Conservation (phyloP, 1,139 yeast genomes). For the Diutina rugosa region DNA sequence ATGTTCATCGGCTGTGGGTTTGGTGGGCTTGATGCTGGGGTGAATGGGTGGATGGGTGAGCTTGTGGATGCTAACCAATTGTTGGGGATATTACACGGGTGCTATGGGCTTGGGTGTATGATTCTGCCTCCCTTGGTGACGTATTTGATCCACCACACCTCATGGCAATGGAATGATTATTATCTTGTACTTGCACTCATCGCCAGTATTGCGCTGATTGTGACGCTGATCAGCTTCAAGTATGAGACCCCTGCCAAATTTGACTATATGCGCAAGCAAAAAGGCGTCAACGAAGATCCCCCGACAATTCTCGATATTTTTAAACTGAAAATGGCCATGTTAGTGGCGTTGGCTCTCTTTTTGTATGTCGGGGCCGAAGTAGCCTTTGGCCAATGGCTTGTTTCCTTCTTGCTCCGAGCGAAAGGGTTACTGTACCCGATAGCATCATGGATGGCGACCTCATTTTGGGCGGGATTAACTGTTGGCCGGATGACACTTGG, state of each 20-base stretch:
- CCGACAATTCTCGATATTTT: constrained; percentile 7
- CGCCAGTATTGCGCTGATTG: constrained; percentile 10
- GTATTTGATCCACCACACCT: constrained; percentile 21
- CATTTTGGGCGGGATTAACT: constrained; percentile 57
- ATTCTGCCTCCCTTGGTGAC: constrained; percentile 51
- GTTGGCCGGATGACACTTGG: constrained; percentile 48
- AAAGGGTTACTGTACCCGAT: constrained; percentile 28
- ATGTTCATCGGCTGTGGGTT: constrained; percentile 42
- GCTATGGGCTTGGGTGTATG: constrained; percentile 59
- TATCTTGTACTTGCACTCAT: constrained; percentile 23
- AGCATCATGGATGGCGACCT: constrained; percentile 48
- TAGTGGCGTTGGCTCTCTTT: constrained; percentile 39
- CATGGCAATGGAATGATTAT: constrained; percentile 36
- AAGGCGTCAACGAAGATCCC: background rate
- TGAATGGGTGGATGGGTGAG: constrained; percentile 47
- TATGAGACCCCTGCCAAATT: constrained; percentile 46
- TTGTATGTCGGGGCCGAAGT: constrained; percentile 57
- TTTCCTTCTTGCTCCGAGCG: constrained; percentile 41
- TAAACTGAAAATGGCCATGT: constrained; percentile 29
- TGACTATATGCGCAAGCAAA: constrained; percentile 15
- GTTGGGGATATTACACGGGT: constrained; percentile 55
- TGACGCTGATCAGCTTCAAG: constrained; percentile 19
- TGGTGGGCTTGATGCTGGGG: constrained; percentile 49
- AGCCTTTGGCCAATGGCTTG: constrained; percentile 60
- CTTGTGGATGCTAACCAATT: constrained; percentile 46